phyloP scores from a whole-genome alignment of 805 yeast genomes.

The Wickerhamiella kurtzmanii region DNA sequence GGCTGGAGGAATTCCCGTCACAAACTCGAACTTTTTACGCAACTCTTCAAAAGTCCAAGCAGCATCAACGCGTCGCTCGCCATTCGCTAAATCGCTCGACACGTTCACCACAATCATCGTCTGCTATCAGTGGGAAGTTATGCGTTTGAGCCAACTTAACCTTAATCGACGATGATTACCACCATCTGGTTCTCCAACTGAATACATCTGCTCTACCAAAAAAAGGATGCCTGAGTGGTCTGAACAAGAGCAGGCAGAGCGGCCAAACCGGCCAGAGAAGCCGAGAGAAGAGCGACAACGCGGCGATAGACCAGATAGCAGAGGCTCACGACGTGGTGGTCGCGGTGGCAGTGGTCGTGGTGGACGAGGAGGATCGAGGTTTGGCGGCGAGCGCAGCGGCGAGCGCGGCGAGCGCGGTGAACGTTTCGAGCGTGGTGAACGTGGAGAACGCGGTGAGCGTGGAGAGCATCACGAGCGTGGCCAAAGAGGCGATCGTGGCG shows the following conservation, averaged over 20 bases:
- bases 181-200: no score
- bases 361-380: neutral
- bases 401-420: no score
- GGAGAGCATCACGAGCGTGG: slow-evolving; percentile 3
- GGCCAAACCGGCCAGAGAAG: neutral
- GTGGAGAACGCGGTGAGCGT: neutral
- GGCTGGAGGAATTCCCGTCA: slow-evolving; percentile 60
- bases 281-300: slow-evolving; percentile 3
- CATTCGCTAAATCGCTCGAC: slow-evolving; percentile 52
- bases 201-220: neutral
- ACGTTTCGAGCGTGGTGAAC: neutral
- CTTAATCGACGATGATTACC: neutral
- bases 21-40: slow-evolving; percentile 42
- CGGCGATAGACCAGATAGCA: neutral
- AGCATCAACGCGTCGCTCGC: slow-evolving; percentile 53
- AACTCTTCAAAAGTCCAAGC: slow-evolving; percentile 46
- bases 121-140: neutral
- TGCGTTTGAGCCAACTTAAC: neutral
- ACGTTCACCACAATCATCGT: slow-evolving; percentile 10
- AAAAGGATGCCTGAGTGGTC: no score
- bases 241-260: no score
- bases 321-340: neutral
- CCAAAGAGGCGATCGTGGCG: slow-evolving; percentile 11
- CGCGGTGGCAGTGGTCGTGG: neutral
- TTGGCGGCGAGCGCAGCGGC: no score